Evolutionary conservation across 129 eudicot species (phyloP).

Genomic region (Tanacetum coccineum): DNA sequence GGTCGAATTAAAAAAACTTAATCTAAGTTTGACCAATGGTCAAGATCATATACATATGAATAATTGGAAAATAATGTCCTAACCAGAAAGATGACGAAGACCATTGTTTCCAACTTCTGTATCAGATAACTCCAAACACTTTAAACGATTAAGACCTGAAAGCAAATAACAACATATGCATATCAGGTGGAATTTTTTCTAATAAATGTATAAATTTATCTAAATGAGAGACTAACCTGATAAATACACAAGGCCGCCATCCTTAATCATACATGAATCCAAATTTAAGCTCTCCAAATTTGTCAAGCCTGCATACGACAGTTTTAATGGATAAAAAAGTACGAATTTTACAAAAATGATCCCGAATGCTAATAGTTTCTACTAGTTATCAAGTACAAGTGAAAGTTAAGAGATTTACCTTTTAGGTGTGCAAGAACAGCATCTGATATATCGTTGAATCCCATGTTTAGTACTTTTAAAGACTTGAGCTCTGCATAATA

Average conservation of each 20-base stretch:
- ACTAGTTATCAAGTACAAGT: neutral
- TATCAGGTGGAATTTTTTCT: neutral
- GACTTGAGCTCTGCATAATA: conserved; percentile 49
- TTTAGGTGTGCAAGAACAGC: conserved; percentile 66
- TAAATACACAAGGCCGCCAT: conserved; percentile 66
- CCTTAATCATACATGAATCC: conserved; percentile 82
- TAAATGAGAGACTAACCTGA: conserved; percentile 44
- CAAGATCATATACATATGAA: neutral
- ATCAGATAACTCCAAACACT: conserved; percentile 85
- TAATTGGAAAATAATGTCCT: conserved; percentile 5
- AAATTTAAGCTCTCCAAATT: conserved; percentile 90
- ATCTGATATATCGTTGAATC: too few species aligned
- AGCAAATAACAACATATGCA: conserved; percentile 3
- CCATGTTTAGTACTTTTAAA: conserved; percentile 82
- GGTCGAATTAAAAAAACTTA: neutral
- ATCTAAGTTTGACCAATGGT: too few species aligned
- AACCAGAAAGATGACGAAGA: conserved; percentile 79
- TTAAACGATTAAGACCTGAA: conserved; percentile 63
- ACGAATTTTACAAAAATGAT: neutral
- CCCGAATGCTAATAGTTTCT: neutral
- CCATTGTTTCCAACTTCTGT: conserved; percentile 92
- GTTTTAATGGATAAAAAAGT: neutral
- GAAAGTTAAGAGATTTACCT: conserved; percentile 39
- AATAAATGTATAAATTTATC: neutral
- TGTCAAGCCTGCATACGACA: conserved; percentile 48